Base-by-base conservation (phyloP, 2,329 filamentous ascomycete species). In the Fusarium devonianum region DNA sequence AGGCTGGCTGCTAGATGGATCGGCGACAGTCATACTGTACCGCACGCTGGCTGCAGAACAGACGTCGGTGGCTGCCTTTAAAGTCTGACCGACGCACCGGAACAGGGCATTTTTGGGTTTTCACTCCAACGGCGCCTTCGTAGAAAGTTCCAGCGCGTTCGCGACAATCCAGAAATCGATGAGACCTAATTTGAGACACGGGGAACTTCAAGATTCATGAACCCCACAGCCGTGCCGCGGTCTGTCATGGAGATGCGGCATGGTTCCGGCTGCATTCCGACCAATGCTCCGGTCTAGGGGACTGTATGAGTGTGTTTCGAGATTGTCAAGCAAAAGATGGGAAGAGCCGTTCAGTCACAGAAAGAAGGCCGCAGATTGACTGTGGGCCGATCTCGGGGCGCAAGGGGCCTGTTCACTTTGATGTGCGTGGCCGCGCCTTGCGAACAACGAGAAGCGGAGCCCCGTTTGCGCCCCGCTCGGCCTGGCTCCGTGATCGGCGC, bases 401-500 rank as follows among this genome's bases (percentile, higher is more conserved):
- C 32, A 44, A 8, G 35, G 10, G n/a, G n/a, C n/a, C n/a, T n/a
- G n/a, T n/a, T n/a, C n/a, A n/a, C n/a, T n/a, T n/a, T 32, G 30
- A 18, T 19, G 22, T 49, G 50, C 34, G 35, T 29, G 47, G 50
- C 37, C 54, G 44, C 63, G 63, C 63, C 63, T 66, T 66, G 57
- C 42, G 57, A 64, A 64, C 34, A 54, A 66, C 63, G 55, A 64
- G 59, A 59, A 64, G 63, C 57, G 63, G 63, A 64, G 63, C 56
- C 51, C 46, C 52, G 33, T 36, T 40, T 30, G 30, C 33, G 30
- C 49, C 50, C 45, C 52, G 37, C 40, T 22, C n/a, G 18, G 38
- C 17, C n/a, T 51, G 32, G 29, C 35, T 38, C 39, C 9, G 48
- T 53, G 17, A 7, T 17, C 13, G 5, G 14, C 19, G 34, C 58